Evolutionary conservation across 805 yeast genomes (phyloP), one percentile per base, ranked within the genome.

Genomic region (Cyberlindnera japonica): DNA sequence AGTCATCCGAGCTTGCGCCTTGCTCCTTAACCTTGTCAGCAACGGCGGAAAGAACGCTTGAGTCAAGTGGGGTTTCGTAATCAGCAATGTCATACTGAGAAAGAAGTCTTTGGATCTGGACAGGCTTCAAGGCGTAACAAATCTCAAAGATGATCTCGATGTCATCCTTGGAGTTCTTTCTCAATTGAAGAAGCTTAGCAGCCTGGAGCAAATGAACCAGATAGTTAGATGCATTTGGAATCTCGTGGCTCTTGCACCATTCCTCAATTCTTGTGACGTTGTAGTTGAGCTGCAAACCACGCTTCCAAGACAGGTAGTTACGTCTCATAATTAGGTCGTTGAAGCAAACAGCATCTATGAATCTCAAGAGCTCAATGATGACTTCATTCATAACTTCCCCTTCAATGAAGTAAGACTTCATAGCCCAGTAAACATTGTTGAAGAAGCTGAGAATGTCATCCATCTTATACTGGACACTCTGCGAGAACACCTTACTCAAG

Each of bases 251-350:
- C 68, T 88, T 91, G 65, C 98, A 91, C 99, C 99, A 93, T 67
- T 93, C 99, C 63, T 89, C 97, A 55, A 93, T 74, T 57, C 98
- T 78, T 3, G 99, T 93, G 40, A 90, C 95, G 63, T 93, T 93
- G 68, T 93, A 93, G 62, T 89, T 93, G 65, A 93, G 79, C 66
- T 93, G 99, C 53, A 93, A 74, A 35, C 98, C 98, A 60, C 99
- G 83, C 69, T 91, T 93, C 99, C 99, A 93, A 10, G 96, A 83
- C 59, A 91, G 69, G 67, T 91, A 95, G 67, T 81, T 83, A 64
- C 96, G 79, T 69, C 96, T 81, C 95, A 90, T 85, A 36, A 95
- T 79, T 65, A 93, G 71, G 61, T 93, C 98, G 61, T 93, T 93
- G 74, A 93, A 93, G 67, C 98, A 88, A 49, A 80, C 77, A 14